Evolutionary conservation across 805 yeast species (phyloP).

Genomic region (Ogataea nakhonphanomensis): DNA sequence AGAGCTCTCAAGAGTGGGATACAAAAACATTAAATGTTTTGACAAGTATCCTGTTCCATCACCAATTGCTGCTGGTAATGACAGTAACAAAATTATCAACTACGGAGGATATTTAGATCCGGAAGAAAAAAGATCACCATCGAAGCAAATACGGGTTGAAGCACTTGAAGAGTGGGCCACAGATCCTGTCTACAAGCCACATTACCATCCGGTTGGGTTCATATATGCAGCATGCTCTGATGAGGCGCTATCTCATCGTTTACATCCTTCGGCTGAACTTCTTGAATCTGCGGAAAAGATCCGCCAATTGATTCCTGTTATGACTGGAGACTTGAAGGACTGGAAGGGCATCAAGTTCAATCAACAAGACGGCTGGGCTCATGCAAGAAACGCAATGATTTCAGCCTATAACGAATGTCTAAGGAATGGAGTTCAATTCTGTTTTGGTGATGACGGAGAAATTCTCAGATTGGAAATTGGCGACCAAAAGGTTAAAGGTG

Average conservation of each 20-base stretch:
- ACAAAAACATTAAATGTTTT: constrained; percentile 4
- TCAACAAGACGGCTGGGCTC: constrained; percentile 31
- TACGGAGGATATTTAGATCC: constrained; percentile 5
- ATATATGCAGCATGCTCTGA: constrained; percentile 27
- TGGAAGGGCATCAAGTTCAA: constrained; percentile 21
- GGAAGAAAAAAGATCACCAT: not conserved
- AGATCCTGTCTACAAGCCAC: constrained; percentile 9
- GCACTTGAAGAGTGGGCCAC: constrained; percentile 4
- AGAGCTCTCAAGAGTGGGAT: constrained; percentile 5
- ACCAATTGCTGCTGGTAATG: constrained; percentile 13
- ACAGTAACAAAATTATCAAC: constrained; percentile 10
- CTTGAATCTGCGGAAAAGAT: constrained; percentile 21
- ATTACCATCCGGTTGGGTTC: constrained; percentile 11
- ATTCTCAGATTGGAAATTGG: constrained; percentile 2
- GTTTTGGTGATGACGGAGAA: constrained; percentile 13
- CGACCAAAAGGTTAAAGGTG: constrained; percentile 4
- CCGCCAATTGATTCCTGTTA: constrained; percentile 14
- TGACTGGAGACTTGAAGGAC: constrained; percentile 8
- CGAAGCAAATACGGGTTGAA: constrained; percentile 4
- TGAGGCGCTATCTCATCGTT: constrained; percentile 16
- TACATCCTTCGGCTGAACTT: constrained; percentile 23
- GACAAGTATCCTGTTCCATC: constrained; percentile 12
- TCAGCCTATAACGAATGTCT: constrained; percentile 21
- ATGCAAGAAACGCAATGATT: constrained; percentile 28
- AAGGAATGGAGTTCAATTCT: constrained; percentile 20